Evolutionary conservation across 1,284 basidiomycete species (phyloP).

Genomic region (Xerocomus amazonicus): DNA sequence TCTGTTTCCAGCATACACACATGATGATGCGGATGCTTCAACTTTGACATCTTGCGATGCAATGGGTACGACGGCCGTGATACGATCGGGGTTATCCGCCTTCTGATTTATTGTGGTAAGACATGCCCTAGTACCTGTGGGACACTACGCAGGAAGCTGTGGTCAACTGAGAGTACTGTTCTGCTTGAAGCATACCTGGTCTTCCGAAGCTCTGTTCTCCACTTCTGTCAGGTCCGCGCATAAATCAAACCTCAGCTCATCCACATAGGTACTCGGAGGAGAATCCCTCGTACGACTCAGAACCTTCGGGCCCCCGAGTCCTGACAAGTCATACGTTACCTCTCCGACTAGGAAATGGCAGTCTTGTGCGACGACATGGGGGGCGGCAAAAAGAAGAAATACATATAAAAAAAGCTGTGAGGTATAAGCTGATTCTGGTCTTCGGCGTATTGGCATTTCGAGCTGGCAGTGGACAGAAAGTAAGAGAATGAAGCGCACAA

Average conservation of each 20-base stretch:
- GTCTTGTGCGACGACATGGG: constrained; percentile 37
- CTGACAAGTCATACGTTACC: constrained; percentile 56
- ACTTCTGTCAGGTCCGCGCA: constrained; percentile 56
- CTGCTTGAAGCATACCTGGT: constrained; percentile 56
- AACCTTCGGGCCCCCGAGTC: constrained; percentile 48
- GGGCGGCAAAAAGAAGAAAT: constrained; percentile 34
- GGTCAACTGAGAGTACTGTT: background rate
- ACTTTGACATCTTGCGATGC: constrained; percentile 45
- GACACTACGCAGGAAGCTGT: constrained; percentile 48
- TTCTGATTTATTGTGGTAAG: constrained; percentile 65
- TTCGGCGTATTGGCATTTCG: constrained; percentile 17
- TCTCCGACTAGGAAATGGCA: constrained; percentile 50
- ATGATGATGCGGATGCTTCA: constrained; percentile 39
- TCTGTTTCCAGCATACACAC: constrained; percentile 45
- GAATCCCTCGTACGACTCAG: constrained; percentile 39
- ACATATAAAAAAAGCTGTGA: constrained; percentile 29
- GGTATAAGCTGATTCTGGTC: constrained; percentile 8
- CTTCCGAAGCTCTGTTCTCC: constrained; percentile 47
- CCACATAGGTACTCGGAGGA: constrained; percentile 49
- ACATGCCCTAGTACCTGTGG: constrained; percentile 64
- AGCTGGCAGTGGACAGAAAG: background rate
- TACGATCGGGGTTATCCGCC: constrained; percentile 45
- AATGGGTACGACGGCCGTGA: constrained; percentile 65
- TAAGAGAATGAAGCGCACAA: background rate
- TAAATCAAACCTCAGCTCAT: constrained; percentile 52